Conservation (phyloP, 225 moss, liverwort and hornwort genomes). For the Straminergon stramineum region DNA sequence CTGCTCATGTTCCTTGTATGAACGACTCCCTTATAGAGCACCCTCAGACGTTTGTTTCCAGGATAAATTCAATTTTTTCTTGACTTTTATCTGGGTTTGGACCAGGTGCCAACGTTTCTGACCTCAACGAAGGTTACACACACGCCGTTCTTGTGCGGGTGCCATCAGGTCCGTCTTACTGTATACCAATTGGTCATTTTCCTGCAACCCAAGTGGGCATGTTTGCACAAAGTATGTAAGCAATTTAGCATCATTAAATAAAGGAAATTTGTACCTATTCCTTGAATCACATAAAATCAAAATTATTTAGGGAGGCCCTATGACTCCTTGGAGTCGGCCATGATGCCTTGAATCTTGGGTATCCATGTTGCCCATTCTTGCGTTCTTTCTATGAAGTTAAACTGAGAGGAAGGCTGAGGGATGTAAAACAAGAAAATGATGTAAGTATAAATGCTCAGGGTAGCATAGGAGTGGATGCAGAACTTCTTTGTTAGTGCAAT, state of each 20-base stretch:
- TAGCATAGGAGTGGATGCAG: background rate
- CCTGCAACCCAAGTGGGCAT: background rate
- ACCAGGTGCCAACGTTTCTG: slow-evolving; percentile 53
- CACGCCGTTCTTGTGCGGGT: slow-evolving; percentile 69
- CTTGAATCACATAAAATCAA: background rate
- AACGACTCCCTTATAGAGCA: background rate
- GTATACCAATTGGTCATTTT: background rate
- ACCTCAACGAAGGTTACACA: slow-evolving; percentile 34
- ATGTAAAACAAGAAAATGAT: background rate
- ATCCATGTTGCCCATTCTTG: background rate
- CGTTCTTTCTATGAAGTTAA: background rate
- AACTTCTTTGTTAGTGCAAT: background rate
- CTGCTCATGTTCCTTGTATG: background rate
- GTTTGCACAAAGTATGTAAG: background rate
- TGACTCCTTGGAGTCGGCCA: background rate
- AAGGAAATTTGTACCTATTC: background rate
- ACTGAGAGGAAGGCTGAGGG: background rate
- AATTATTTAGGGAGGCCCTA: background rate
- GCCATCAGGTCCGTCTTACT: slow-evolving; percentile 52
- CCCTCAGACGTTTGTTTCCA: background rate
- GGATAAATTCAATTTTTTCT: background rate
- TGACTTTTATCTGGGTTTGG: background rate
- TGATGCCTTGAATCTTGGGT: background rate
- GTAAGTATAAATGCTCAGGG: too few relatives aligned
- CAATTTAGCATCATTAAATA: background rate